Conservation (phyloP, 2,329 filamentous ascomycete genomes). For the Leptosphaerulina australis region DNA sequence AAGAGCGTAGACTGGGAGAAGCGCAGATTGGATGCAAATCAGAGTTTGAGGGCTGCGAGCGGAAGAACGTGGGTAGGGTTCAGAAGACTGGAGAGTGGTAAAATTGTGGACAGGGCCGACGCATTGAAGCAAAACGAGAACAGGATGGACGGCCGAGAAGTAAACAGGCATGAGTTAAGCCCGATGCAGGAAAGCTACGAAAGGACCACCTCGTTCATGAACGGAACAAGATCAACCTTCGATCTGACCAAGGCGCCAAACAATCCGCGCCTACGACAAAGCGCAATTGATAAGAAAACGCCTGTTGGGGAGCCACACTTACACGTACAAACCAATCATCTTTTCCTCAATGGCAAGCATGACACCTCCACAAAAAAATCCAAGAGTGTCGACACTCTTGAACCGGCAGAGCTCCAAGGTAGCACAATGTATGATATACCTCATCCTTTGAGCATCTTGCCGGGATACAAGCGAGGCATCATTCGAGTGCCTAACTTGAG, state of each 20-base stretch:
- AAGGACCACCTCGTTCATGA: too few relatives aligned
- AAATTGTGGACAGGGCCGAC: background rate
- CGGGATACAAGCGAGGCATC: background rate
- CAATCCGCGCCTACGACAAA: background rate
- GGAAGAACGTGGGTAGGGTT: background rate
- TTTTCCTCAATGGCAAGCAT: too few relatives aligned
- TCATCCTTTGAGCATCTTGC: background rate
- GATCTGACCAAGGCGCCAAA: background rate
- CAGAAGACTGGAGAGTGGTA: background rate
- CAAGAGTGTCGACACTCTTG: too few relatives aligned
- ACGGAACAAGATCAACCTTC: background rate
- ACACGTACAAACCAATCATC: too few relatives aligned
- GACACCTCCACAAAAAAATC: too few relatives aligned
- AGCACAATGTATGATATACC: background rate
- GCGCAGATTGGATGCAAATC: background rate
- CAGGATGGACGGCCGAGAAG: background rate
- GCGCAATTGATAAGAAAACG: background rate
- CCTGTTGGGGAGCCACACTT: background rate
- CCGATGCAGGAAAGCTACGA: background rate
- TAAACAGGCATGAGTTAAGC: background rate
- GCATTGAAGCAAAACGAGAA: too few relatives aligned
- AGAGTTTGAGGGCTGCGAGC: background rate
- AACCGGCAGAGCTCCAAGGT: conserved; percentile 1
- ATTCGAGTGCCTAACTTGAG: background rate
- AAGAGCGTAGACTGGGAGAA: conserved; percentile 1